A percentile compares a stretch with the other conserved stretches of the same genome.
Conservation (phyloP, 257 asterid species). For the Voacanga thouarsii region DNA sequence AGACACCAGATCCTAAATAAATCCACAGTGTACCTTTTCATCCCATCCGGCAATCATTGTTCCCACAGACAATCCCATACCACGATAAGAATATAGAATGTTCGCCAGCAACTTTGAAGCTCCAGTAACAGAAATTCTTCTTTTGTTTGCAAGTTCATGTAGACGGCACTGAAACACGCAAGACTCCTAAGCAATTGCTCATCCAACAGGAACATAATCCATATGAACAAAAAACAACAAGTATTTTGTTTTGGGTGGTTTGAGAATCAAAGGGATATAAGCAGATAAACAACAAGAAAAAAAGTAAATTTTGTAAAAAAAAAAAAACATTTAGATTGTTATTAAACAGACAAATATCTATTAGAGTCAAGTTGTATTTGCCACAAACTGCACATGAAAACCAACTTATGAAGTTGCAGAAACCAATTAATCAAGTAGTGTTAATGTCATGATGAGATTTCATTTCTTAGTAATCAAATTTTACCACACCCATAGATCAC, state of each 20-base stretch:
- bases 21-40: slow-evolving; percentile 58
- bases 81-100: slow-evolving; percentile 85
- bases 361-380: background rate
- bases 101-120: slow-evolving; percentile 91
- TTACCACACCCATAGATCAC: background rate
- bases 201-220: background rate
- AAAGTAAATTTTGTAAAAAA: background rate
- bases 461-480: background rate
- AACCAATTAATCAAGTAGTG: background rate
- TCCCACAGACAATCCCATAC: slow-evolving; percentile 95
- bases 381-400: background rate
- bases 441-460: background rate
- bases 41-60: slow-evolving; percentile 99
- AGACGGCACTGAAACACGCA: slow-evolving; percentile 64
- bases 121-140: slow-evolving; percentile 92
- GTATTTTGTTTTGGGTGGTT: background rate
- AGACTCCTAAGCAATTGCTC: background rate
- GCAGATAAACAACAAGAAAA: background rate
- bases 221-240: background rate
- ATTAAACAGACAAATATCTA: background rate
- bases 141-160: slow-evolving; percentile 91
- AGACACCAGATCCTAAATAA: background rate
- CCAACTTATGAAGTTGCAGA: background rate
- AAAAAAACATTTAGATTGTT: background rate
- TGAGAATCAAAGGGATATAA: background rate